Conservation (phyloP, 1,284 basidiomycete genomes). For the Tylopilus microsporus region DNA sequence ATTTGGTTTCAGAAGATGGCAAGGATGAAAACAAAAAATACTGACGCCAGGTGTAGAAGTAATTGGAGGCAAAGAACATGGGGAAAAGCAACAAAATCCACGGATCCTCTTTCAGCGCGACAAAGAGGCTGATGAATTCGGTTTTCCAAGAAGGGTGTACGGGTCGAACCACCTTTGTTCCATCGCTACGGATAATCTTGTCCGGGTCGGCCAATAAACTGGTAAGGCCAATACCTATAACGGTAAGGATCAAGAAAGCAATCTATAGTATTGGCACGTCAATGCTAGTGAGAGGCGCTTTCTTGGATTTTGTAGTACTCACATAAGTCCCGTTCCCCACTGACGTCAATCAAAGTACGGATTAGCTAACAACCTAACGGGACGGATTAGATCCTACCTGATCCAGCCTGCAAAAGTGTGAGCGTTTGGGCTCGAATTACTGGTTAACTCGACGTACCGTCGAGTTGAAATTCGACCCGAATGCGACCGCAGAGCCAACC, state of each 20-base stretch:
- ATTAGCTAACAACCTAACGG: slow-evolving; percentile 1
- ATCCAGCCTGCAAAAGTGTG: slow-evolving; percentile 12
- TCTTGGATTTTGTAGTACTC: neutral
- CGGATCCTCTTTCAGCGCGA: slow-evolving; percentile 35
- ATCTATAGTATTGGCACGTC: slow-evolving; percentile 21
- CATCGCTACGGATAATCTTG: slow-evolving; percentile 37
- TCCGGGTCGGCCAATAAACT: slow-evolving; percentile 33
- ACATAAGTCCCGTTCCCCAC: slow-evolving; percentile 35
- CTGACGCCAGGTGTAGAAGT: neutral
- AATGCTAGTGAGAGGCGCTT: neutral
- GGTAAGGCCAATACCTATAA: slow-evolving; percentile 32
- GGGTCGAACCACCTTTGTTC: slow-evolving; percentile 28
- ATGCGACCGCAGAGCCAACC: slow-evolving; percentile 56
- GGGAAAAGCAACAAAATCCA: slow-evolving; percentile 37
- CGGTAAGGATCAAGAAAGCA: slow-evolving; percentile 34
- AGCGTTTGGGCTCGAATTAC: neutral
- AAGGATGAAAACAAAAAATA: neutral
- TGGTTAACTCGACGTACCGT: slow-evolving; percentile 30
- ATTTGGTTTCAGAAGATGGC: neutral
- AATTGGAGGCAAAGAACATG: slow-evolving; percentile 33
- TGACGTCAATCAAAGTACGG: neutral
- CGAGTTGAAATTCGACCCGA: slow-evolving; percentile 48
- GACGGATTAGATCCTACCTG: slow-evolving; percentile 15
- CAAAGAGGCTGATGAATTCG: slow-evolving; percentile 33
- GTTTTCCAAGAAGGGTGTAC: slow-evolving; percentile 35